Conservation (phyloP, 352 stramenopile genomes). For the Phytophthora sojae region DNA sequence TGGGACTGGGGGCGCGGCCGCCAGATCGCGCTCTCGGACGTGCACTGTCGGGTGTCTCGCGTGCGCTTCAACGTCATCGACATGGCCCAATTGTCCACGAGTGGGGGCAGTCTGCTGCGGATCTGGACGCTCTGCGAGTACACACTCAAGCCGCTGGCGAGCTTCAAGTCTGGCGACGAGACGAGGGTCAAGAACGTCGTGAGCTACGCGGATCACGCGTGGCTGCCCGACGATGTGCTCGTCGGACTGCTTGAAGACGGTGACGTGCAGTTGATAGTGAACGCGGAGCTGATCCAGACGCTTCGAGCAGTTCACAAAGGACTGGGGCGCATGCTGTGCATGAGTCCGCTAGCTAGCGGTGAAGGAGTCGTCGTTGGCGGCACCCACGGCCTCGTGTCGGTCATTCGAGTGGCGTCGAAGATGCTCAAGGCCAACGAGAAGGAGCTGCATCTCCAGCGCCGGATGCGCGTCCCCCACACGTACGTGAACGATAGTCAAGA, state of each 20-base stretch:
- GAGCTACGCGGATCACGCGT: constrained; percentile 76
- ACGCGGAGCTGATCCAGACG: constrained; percentile 77
- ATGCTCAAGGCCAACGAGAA: constrained; percentile 65
- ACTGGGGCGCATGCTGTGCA: constrained; percentile 41
- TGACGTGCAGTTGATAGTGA: constrained; percentile 78
- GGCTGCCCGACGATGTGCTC: constrained; percentile 71
- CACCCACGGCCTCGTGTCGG: constrained; percentile 62
- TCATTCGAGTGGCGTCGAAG: constrained; percentile 64
- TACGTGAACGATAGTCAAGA: constrained; percentile 25
- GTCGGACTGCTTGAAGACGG: constrained; percentile 76
- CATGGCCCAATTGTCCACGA: constrained; percentile 82
- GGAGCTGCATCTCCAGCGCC: constrained; percentile 73
- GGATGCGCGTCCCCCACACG: constrained; percentile 61
- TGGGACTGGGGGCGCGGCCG: constrained; percentile 82
- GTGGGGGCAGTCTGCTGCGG: constrained; percentile 68
- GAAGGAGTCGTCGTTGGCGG: constrained; percentile 70
- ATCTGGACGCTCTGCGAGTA: constrained; percentile 84
- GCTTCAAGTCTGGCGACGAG: constrained; percentile 83
- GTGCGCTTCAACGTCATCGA: constrained; percentile 83
- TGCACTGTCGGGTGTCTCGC: constrained; percentile 76
- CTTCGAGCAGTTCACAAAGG: constrained; percentile 66
- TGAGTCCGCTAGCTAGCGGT: constrained; percentile 53
- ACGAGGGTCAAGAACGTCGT: constrained; percentile 52
- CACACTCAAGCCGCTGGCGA: constrained; percentile 69
- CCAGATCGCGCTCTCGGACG: constrained; percentile 64